Evolutionary conservation across 2,329 filamentous ascomycete genomes (phyloP), one percentile per base, ranked within the genome.

Genomic region (Aspergillus udagawae): DNA sequence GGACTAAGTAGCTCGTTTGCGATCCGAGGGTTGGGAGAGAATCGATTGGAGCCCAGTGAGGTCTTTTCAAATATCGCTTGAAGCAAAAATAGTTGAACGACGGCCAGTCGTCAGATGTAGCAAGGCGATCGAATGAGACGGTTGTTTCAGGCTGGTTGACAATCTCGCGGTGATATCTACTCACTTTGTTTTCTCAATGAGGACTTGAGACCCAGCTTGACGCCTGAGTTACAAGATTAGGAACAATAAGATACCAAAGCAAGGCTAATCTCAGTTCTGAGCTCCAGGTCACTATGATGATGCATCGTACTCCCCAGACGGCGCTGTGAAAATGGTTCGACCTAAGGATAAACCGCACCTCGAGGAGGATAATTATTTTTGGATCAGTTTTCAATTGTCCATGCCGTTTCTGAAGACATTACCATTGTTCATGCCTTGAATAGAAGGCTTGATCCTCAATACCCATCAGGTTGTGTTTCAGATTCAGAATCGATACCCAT

Each of bases 51-150:
- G 44, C 2, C 14, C 20, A 47, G 21, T 21, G 12, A 23, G 1
- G 21, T 21, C 20, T 23, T 14, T 23, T 45, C 1, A 20, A 20
- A 10, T 20, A 10, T 12, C 20, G 42, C 42, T 45, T 45, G n/a
- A 14, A 23, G 23, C 20, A 47, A 47, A 47, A 47, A 28, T n/a
- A 32, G 29, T 49, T 25, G 27, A 54, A 54, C 17, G 45, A 50
- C 9, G 17, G 42, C 54, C 54, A 56, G 50, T 53, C 49, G 32
- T 52, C 21, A 35, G 25, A 9, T 54, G 21, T 47, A 23, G 21
- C 44, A 47, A 27, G 12, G 44, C 44, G 27, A 27, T 4, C 23
- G 14, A 23, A 47, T 27, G 44, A 47, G 21, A 47, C 44, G 21
- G 44, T 5, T 9, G 44, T 28, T 49, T 48, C 29, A 27, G 48